Percentiles rank a stretch among this genome's conserved stretches.
These are phyloP conservation scores for Pichia exigua DNA, from an alignment of 805 yeast genomes.

Conservation along the genomic window DNA sequence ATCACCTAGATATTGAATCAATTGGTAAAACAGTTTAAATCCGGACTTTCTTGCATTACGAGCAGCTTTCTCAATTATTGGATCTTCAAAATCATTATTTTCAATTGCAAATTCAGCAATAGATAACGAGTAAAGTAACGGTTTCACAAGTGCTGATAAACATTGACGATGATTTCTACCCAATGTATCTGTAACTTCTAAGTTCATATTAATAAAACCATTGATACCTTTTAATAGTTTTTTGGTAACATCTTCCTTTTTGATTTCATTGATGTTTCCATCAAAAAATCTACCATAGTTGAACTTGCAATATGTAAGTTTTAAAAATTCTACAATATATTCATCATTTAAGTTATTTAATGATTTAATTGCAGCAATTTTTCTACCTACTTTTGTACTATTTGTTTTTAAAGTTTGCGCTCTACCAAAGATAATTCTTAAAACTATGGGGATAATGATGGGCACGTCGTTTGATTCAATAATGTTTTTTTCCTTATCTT, in stretches of 20 bases:
- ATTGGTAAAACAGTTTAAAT: constrained; percentile 49
- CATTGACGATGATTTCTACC: constrained; percentile 49
- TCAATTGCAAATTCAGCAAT: constrained; percentile 41
- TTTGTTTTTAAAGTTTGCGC: constrained; percentile 63
- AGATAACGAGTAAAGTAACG: constrained; percentile 48
- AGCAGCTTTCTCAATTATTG: constrained; percentile 36
- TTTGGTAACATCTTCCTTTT: constrained; percentile 21
- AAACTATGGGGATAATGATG: constrained; percentile 58
- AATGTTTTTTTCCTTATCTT: constrained; percentile 39
- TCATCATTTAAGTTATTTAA: constrained; percentile 48
- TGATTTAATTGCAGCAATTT: constrained; percentile 59
- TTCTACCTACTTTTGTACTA: constrained; percentile 65
- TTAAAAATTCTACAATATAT: constrained; percentile 52
- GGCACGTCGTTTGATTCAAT: constrained; percentile 56
- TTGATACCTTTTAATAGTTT: constrained; percentile 39
- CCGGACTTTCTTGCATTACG: constrained; percentile 60
- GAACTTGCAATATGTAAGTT: constrained; percentile 52
- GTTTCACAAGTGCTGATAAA: constrained; percentile 44
- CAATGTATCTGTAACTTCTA: constrained; percentile 48
- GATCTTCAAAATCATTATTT: constrained; percentile 16
- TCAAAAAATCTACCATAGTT: constrained; percentile 30
- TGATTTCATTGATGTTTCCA: constrained; percentile 9
- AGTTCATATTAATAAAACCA: constrained; percentile 60
- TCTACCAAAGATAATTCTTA: constrained; percentile 79
- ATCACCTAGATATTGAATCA: constrained; percentile 48